Percentiles rank a stretch among this genome's conserved stretches.
Evolutionary conservation across 2,329 filamentous ascomycete species (phyloP).

Genomic region (Trichoderma semiorbis): DNA sequence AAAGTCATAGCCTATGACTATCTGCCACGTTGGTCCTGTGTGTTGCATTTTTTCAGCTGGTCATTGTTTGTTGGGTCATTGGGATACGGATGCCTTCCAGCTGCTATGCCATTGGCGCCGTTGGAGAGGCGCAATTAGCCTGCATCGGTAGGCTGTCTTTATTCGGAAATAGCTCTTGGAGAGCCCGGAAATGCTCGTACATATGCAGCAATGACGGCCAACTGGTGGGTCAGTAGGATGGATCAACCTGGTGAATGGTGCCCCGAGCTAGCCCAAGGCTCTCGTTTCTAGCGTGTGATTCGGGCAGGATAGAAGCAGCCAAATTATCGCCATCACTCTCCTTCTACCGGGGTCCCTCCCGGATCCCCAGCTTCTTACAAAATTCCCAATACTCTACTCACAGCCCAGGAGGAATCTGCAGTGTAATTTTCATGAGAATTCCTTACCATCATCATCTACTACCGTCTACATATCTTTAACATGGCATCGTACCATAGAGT

Average conservation of each 20-base stretch:
- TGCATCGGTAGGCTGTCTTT: neutral
- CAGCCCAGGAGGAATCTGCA: neutral
- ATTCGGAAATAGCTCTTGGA: neutral
- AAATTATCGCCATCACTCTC: neutral
- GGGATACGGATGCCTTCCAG: neutral
- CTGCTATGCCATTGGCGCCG: neutral
- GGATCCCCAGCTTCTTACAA: neutral
- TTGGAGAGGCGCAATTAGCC: neutral
- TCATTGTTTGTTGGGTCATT: neutral
- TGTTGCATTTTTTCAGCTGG: neutral
- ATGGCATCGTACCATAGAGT: conserved; percentile 14
- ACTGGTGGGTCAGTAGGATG: neutral
- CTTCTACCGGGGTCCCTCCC: neutral
- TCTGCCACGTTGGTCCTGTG: neutral
- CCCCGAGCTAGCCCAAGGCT: neutral
- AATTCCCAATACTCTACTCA: neutral
- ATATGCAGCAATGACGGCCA: neutral
- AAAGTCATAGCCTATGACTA: neutral
- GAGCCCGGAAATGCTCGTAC: neutral
- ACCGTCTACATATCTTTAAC: neutral
- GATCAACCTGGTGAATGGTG: neutral
- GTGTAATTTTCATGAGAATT: neutral
- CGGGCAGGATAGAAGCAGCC: neutral
- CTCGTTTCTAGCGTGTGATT: neutral
- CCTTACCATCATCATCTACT: neutral